Conservation (phyloP, 106 monocot genomes). For the Vanilla planifolia region DNA sequence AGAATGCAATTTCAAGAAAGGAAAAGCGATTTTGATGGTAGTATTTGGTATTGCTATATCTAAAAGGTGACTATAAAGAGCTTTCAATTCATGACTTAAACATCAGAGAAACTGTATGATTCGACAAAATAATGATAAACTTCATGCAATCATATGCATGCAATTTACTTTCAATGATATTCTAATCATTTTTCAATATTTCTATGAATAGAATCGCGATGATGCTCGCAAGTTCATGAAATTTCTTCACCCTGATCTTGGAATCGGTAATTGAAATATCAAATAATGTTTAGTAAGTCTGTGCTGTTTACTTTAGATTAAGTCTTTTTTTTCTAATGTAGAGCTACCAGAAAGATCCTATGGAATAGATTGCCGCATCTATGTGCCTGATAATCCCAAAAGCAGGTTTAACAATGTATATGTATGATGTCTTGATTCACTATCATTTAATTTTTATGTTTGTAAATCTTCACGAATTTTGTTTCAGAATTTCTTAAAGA, state of each 20-base stretch:
- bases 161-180: not conserved
- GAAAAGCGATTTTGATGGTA: too few relatives aligned
- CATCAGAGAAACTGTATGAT: not conserved
- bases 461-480: not conserved
- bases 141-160: not conserved
- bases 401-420: conserved; percentile 97
- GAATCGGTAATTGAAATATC: conserved; percentile 56
- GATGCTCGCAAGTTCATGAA: conserved; percentile 96
- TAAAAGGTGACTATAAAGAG: too few relatives aligned
- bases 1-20: too few relatives aligned
- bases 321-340: conserved; percentile 18
- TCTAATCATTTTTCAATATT: not conserved
- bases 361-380: conserved; percentile 91
- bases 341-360: conserved; percentile 97
- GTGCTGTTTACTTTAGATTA: not conserved
- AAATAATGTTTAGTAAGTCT: not conserved
- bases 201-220: conserved; percentile 52
- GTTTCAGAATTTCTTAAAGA: too few relatives aligned
- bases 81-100: too few relatives aligned
- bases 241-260: conserved; percentile 93
- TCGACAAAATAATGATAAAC: not conserved
- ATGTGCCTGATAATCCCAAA: conserved; percentile 93
- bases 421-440: conserved; percentile 70
- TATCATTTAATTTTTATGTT: conserved; percentile 15
- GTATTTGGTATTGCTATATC: too few relatives aligned